phyloP scores from a whole-genome alignment of 2,329 filamentous ascomycete genomes.

The Paracorniculantispora psalliotae region DNA sequence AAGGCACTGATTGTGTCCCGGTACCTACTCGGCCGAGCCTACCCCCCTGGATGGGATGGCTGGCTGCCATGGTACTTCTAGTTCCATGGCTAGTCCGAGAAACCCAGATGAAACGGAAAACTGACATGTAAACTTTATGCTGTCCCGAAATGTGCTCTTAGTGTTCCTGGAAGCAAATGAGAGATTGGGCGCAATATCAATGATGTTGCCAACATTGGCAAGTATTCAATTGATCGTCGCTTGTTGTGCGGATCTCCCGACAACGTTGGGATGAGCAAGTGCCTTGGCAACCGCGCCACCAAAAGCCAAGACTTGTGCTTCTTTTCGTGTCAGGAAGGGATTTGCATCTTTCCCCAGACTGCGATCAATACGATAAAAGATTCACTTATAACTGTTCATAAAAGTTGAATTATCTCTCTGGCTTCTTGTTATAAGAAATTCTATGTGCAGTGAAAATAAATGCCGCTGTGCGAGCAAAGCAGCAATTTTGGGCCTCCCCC shows the following conservation, averaged over 20 bases:
- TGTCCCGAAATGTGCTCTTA: too few relatives aligned
- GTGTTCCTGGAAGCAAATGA: too few relatives aligned
- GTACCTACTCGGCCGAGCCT: neutral
- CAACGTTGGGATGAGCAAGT: constrained; percentile 7
- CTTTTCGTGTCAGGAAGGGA: constrained; percentile 7
- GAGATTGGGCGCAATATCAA: too few relatives aligned
- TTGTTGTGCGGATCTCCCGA: constrained; percentile 10
- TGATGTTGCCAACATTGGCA: neutral
- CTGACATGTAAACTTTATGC: neutral
- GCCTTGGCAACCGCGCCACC: constrained; percentile 9
- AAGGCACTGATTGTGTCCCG: neutral
- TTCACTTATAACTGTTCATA: neutral
- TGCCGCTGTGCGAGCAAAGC: neutral
- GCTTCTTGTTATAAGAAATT: neutral
- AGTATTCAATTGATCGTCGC: constrained; percentile 6
- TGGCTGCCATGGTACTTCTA: neutral
- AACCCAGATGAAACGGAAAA: neutral
- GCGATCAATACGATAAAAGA: neutral
- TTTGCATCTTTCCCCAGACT: neutral
- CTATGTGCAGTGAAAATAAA: neutral
- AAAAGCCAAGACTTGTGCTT: constrained; percentile 12
- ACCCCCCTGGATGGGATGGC: neutral
- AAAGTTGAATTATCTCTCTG: neutral
- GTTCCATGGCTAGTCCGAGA: neutral
- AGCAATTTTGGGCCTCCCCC: neutral